Base-by-base conservation (phyloP, 345 rosid genomes). In the Syzygium jambos region DNA sequence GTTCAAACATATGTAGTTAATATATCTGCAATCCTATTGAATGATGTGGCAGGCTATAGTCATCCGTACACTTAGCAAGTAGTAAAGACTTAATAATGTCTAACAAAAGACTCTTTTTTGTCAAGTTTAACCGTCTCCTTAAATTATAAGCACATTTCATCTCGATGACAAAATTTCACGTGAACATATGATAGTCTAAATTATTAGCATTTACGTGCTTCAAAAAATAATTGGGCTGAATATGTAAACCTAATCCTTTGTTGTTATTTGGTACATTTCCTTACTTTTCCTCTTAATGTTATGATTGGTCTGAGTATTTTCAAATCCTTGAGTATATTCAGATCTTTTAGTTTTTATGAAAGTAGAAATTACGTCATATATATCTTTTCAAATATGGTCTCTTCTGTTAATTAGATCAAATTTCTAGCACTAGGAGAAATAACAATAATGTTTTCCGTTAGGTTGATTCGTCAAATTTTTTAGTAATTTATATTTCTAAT, bases 11-110 rank as follows among this genome's bases (percentile, higher is more conserved):
- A 59, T 59, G 30, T 13, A 59, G 7, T 11, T 11, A 25, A 25
- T 11, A 27, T n/a, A 0, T 27, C 0, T 27, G 30, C 7, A 11
- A 59, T 1, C 14, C 0, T 27, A 0, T 25, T 61, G 78, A 41
- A 65, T 29, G n/a, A 56, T 23, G n/a, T 23, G 10, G 63, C 63
- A 63, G 5, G 2, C 5, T 4, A 14, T 7, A 29, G 6, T 63
- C 21, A 29, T 29, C 1, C 41, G n/a, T n/a, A n/a, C n/a, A n/a
- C n/a, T 63, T 65, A 65, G 11, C 1, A 65, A 65, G 2, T 29
- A 30, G 41, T 30, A 65, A 65, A 15, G 11, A 63, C 1, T 29
- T 0, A 63, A 29, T 29, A 63, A 29, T 63, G 9, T 63, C 41
- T 63, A 29, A 29, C 77, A 63, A 63, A 61, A 61, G 73, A 63